Conservation (phyloP, 805 yeast species). For the Debaryomyces tyrocola region DNA sequence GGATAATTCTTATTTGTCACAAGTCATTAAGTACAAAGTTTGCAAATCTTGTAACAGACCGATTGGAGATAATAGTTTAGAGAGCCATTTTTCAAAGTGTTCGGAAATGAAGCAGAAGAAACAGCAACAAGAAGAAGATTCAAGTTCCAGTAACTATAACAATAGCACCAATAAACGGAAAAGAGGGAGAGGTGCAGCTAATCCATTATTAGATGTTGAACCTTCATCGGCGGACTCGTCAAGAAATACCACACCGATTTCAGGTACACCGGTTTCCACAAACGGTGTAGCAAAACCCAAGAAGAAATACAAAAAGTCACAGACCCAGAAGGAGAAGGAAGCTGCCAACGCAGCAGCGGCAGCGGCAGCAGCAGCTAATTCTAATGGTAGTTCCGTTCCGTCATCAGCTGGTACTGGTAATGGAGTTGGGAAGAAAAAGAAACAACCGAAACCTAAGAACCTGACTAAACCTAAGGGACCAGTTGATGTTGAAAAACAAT, state of each 20-base stretch:
- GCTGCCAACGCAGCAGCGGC: constrained; percentile 49
- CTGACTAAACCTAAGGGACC: constrained; percentile 70
- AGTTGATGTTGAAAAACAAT: constrained; percentile 88
- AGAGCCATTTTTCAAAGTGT: constrained; percentile 35
- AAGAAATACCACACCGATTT: constrained; percentile 38
- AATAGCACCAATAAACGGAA: constrained; percentile 21
- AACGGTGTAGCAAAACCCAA: constrained; percentile 28
- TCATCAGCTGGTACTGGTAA: constrained; percentile 11
- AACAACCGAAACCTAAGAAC: constrained; percentile 37
- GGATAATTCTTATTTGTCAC: constrained; percentile 30
- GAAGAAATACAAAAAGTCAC: constrained; percentile 45
- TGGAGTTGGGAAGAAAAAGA: constrained; percentile 25
- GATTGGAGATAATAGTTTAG: constrained; percentile 35
- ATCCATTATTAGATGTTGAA: constrained; percentile 30
- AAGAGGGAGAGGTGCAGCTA: constrained; percentile 24
- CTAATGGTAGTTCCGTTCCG: constrained; percentile 6
- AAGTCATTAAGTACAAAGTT: constrained; percentile 35
- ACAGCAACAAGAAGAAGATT: constrained; percentile 15
- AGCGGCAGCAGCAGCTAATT: constrained; percentile 24
- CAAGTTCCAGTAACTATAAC: constrained; percentile 7
- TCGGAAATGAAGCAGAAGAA: constrained; percentile 38
- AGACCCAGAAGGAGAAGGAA: constrained; percentile 45
- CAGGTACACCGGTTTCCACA: constrained; percentile 25
- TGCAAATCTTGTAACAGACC: constrained; percentile 42
- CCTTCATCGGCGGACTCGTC: constrained; percentile 41